phyloP scores from a whole-genome alignment of 2,329 filamentous ascomycete genomes.

The Elsinoe ampelina region DNA sequence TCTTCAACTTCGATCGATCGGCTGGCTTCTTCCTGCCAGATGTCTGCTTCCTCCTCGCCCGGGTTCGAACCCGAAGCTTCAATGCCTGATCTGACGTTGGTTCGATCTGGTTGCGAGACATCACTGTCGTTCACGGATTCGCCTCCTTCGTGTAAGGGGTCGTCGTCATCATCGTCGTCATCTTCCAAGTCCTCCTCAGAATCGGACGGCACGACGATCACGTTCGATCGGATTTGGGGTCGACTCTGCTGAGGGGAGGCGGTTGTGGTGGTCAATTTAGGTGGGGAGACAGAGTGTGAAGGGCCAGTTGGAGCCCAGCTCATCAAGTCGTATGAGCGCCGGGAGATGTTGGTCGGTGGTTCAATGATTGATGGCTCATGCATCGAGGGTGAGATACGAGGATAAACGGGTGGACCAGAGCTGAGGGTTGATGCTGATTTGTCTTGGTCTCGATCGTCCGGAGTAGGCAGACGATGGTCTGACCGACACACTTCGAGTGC shows the following conservation, averaged over 20 bases:
- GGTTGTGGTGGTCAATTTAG: constrained; percentile 1
- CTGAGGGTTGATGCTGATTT: constrained; percentile 5
- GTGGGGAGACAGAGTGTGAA: background rate
- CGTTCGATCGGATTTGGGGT: background rate
- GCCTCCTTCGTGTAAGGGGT: constrained; percentile 17
- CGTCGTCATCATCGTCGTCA: constrained; percentile 18
- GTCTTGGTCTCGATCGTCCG: constrained; percentile 12
- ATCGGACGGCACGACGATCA: constrained; percentile 15
- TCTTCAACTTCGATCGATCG: constrained; percentile 23
- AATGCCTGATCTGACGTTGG: background rate
- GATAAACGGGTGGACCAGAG: constrained; percentile 8
- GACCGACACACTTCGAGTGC: background rate
- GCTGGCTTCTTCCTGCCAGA: constrained; percentile 42
- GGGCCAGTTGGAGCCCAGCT: constrained; percentile 20
- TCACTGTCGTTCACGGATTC: constrained; percentile 12
- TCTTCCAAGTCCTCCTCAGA: background rate
- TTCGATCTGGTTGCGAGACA: background rate
- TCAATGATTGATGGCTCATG: background rate
- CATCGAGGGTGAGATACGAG: constrained; percentile 8
- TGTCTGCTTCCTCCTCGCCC: constrained; percentile 26
- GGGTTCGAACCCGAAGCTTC: background rate
- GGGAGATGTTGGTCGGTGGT: background rate
- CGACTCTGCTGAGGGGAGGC: background rate
- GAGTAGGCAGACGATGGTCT: constrained; percentile 18
- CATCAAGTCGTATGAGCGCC: constrained; percentile 20